These are phyloP conservation scores for Vitis hybrid DNA, from an alignment of 177 flowering plant species.

Conservation along the genomic window DNA sequence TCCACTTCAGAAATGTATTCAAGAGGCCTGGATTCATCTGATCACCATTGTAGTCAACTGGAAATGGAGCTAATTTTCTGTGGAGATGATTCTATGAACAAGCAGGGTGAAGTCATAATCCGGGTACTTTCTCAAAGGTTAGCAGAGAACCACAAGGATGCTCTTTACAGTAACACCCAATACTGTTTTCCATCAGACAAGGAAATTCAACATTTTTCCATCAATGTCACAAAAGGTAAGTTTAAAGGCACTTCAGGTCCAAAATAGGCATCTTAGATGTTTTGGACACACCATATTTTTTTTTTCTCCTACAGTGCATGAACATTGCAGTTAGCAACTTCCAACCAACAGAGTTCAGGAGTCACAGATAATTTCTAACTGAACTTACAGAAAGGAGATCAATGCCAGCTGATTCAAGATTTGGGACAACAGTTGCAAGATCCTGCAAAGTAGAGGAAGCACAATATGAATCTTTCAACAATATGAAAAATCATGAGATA, in stretches of 20 bases:
- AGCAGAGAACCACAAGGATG: no score
- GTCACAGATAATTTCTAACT: background rate
- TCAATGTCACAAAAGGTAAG: background rate
- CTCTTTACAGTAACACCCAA: no score
- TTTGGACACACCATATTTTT: no score
- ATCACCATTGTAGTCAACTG: background rate
- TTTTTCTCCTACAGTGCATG: no score
- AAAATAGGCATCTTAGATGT: no score
- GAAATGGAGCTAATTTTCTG: background rate
- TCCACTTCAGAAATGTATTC: no score
- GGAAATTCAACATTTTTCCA: background rate
- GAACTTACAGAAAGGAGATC: constrained; percentile 71
- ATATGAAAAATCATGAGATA: background rate
- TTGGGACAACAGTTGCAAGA: constrained; percentile 64
- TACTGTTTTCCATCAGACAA: no score
- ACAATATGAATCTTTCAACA: constrained; percentile 1
- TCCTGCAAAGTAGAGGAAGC: constrained; percentile 41
- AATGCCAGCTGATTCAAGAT: constrained; percentile 70
- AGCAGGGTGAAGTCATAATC: background rate
- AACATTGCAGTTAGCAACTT: background rate
- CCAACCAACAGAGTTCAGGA: background rate
- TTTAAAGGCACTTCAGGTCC: background rate
- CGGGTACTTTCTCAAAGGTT: background rate
- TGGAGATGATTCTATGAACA: background rate
- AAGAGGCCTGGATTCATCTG: background rate